These are phyloP conservation scores for Penicillium ucsense DNA, from an alignment of 495 filamentous ascomycete genomes.

Conservation along the genomic window DNA sequence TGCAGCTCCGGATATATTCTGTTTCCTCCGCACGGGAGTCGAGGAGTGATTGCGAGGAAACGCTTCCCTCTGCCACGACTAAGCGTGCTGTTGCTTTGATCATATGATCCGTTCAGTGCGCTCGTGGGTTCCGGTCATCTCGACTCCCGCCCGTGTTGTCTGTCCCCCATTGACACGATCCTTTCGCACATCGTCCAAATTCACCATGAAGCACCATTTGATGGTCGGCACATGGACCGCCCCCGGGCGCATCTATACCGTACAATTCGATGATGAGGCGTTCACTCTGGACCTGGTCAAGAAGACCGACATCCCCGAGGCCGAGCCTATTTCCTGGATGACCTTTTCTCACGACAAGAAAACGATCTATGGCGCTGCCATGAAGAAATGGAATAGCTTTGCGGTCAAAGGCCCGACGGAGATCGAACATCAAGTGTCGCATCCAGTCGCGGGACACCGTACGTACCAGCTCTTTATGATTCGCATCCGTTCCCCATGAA, in stretches of 20 bases:
- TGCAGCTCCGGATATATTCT: conserved; percentile 9
- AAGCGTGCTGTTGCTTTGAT: not conserved
- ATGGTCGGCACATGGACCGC: conserved; percentile 81
- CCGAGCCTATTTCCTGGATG: conserved; percentile 88
- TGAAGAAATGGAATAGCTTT: conserved; percentile 85
- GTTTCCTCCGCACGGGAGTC: conserved; percentile 11
- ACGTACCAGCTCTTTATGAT: conserved; percentile 12
- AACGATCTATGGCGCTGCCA: conserved; percentile 75
- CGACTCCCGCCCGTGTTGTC: not conserved
- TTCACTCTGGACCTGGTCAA: conserved; percentile 62
- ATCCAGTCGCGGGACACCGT: conserved; percentile 58
- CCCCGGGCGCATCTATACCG: conserved; percentile 76
- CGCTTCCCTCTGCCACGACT: not conserved
- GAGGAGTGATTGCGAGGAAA: no score
- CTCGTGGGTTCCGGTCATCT: not conserved
- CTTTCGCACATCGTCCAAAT: conserved; percentile 10
- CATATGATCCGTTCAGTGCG: conserved; percentile 1
- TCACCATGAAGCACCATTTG: conserved; percentile 65
- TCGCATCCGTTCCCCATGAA: no score
- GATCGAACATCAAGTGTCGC: conserved; percentile 64
- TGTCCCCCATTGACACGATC: not conserved
- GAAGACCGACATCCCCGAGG: conserved; percentile 65
- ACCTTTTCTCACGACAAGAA: conserved; percentile 75
- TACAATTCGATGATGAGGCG: conserved; percentile 71
- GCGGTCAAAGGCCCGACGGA: conserved; percentile 66